A percentile compares a stretch with the other conserved stretches of the same genome.
phyloP scores from a whole-genome alignment of 2,329 filamentous ascomycete species.

The Phaeosphaeriaceae sp. region DNA sequence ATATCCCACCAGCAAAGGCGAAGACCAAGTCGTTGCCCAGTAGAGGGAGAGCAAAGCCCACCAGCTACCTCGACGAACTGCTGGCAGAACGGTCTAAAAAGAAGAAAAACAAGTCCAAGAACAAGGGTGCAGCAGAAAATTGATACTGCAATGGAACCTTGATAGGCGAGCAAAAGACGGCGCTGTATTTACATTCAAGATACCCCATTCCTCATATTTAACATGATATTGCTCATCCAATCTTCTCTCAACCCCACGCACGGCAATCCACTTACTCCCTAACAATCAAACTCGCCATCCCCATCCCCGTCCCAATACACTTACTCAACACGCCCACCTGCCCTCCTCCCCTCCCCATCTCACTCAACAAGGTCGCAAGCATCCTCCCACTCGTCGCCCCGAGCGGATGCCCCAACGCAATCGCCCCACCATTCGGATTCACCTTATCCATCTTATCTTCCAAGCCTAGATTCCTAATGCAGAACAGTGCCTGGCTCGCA shows the following conservation, averaged over 20 bases:
- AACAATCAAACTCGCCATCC: slow-evolving; percentile 61
- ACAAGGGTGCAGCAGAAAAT: background rate
- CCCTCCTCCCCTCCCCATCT: slow-evolving; percentile 71
- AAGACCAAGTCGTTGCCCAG: slow-evolving; percentile 20
- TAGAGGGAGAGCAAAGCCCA: slow-evolving; percentile 46
- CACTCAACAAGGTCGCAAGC: slow-evolving; percentile 75
- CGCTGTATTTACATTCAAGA: background rate
- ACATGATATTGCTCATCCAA: background rate
- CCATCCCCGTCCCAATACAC: slow-evolving; percentile 70
- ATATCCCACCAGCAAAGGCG: slow-evolving; percentile 10
- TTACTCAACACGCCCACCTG: slow-evolving; percentile 88
- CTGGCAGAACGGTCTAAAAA: slow-evolving; percentile 59
- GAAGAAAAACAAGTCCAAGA: slow-evolving; percentile 50
- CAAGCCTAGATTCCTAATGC: slow-evolving; percentile 73
- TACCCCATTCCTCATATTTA: background rate
- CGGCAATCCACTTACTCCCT: slow-evolving; percentile 46
- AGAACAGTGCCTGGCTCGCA: slow-evolving; percentile 72
- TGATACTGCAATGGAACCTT: background rate
- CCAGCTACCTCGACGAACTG: slow-evolving; percentile 65
- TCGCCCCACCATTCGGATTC: slow-evolving; percentile 92
- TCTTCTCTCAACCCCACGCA: no score
- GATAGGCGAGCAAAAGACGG: background rate
- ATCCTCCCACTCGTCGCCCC: slow-evolving; percentile 88
- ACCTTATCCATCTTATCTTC: slow-evolving; percentile 74
- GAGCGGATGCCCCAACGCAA: slow-evolving; percentile 90